Base-by-base conservation (phyloP, 139 green algal genomes). In the Astrephomene gubernaculifera region DNA sequence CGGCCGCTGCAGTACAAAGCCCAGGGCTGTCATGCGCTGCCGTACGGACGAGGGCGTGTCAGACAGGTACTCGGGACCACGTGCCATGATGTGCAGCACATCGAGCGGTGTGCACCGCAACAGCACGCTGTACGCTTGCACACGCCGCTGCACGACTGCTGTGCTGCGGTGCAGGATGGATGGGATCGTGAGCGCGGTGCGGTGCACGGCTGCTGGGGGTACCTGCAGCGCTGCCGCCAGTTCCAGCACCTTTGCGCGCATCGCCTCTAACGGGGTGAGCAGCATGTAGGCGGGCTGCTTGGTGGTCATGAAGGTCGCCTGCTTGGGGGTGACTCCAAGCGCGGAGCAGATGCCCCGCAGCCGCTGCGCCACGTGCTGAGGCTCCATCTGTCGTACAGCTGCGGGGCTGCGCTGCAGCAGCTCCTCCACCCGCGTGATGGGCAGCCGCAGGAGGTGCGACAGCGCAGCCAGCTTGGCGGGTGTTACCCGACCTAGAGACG, bases 51-150 rank as follows among this genome's bases (percentile, higher is more conserved):
- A 36, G 6, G 45, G 41, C 44, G 78, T 80, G n/a, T 87, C 76
- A n/a, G 68, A 81, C 36, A 91, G 82, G 22, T 87, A 73, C 71
- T 91, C 82, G 7, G 87, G 83, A 2, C 75, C 82, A 1, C 72
- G 54, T 8, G 78, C 78, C 19, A 87, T 52, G 41, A 88, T 73
- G 41, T 53, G 39, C 12, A 91, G 71, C 39, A 81, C 82, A 33
- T 76, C 65, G 8, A 68, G 49, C 2, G 70, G 70, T 14, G 10
- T 52, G 27, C 80, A 72, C 0, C 35, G 57, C 36, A 91, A 71
- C 70, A 84, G 71, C 4, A 4, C 25, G 78, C 43, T 41, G 19
- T 87, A 63, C 0, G 45, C 52, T 22, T 25, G 8, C 41, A 88
- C 38, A 27, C 83, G 78, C 19, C 35, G 57, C 22, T 24, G 29